Percentiles rank a stretch among this genome's conserved stretches.
Conservation (phyloP, 768 basidiomycete species). For the Terana coerulea region DNA sequence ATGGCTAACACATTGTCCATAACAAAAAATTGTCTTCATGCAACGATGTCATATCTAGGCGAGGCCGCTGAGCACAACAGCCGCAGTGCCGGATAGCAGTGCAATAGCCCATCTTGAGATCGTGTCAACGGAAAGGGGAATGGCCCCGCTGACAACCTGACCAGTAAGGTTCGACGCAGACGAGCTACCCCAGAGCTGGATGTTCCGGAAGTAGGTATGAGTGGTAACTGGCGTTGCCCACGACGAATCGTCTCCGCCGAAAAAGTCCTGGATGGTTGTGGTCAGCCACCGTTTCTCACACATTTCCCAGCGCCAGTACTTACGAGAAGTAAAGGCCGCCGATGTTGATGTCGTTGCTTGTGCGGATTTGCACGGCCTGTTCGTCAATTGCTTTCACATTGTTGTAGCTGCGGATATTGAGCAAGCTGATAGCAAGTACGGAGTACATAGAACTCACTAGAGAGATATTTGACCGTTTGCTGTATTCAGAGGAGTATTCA, state of each 20-base stretch:
- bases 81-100: not conserved
- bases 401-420: conserved; percentile 51
- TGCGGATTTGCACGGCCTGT: conserved; percentile 61
- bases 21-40: too few species aligned
- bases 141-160: conserved; percentile 16
- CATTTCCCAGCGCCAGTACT: too few species aligned
- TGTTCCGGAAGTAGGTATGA: conserved; percentile 75
- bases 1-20: too few species aligned
- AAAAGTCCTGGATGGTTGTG: conserved; percentile 56
- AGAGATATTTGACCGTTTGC: conserved; percentile 75
- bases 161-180: conserved; percentile 40
- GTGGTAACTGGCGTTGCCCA: conserved; percentile 71
- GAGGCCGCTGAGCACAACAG: not conserved
- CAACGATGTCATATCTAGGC: not conserved
- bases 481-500: conserved; percentile 63
- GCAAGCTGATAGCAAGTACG: not conserved
- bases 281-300: too few species aligned
- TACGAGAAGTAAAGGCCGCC: conserved; percentile 81
- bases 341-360: conserved; percentile 43
- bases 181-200: conserved; percentile 59
- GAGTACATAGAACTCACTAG: conserved; percentile 55
- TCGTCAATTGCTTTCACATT: conserved; percentile 59
- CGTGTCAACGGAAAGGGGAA: not conserved
- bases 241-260: conserved; percentile 67
- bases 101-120: not conserved